These are phyloP conservation scores for Chaetoscypha palmicola DNA, from an alignment of 2,329 filamentous ascomycete species.

Conservation along the genomic window DNA sequence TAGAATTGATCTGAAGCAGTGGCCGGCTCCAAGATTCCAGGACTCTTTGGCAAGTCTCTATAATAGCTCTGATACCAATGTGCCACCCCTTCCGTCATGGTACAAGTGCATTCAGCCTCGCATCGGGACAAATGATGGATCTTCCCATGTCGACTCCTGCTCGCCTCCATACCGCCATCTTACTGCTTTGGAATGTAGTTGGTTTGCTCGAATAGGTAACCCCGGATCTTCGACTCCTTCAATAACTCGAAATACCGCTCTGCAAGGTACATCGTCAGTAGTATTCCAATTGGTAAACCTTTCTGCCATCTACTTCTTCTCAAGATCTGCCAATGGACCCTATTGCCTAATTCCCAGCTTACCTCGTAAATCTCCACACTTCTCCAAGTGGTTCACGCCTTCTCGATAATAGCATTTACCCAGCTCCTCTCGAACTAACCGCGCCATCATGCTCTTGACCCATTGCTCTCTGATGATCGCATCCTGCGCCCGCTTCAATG, in stretches of 20 bases:
- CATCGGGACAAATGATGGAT: too few species aligned
- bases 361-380: slow-evolving; percentile 78
- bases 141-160: neutral
- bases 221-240: slow-evolving; percentile 69
- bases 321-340: too few species aligned
- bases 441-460: slow-evolving; percentile 84
- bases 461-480: slow-evolving; percentile 79
- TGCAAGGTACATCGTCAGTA: slow-evolving; percentile 32
- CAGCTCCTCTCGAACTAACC: slow-evolving; percentile 74
- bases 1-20: too few species aligned
- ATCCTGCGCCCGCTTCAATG: slow-evolving; percentile 77
- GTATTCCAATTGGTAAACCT: too few species aligned
- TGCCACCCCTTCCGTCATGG: too few species aligned
- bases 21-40: too few species aligned
- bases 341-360: too few species aligned
- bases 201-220: slow-evolving; percentile 72
- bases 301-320: too few species aligned
- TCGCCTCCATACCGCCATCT: neutral
- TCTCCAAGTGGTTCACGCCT: slow-evolving; percentile 83
- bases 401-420: slow-evolving; percentile 79
- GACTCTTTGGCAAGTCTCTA: too few species aligned
- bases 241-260: slow-evolving; percentile 75
- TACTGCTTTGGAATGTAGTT: slow-evolving; percentile 57
- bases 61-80: too few species aligned
- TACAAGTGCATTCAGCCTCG: too few species aligned